Evolutionary conservation across 345 rosid genomes (phyloP).

Genomic region (Eucalyptus regnans): DNA sequence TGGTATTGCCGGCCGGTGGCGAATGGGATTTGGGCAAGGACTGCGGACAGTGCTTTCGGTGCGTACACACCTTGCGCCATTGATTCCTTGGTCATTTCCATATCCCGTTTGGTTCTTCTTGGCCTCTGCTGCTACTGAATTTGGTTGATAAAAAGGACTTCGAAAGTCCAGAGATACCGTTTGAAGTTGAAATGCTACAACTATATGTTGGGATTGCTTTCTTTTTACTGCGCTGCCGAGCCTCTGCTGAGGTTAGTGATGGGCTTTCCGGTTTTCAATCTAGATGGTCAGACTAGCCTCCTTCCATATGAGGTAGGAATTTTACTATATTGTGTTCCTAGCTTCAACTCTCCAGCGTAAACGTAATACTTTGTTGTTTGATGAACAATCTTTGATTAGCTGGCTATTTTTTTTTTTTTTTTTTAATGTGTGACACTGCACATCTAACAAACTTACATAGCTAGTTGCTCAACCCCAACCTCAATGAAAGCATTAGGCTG

Average conservation of each 20-base stretch:
- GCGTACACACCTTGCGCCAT: conserved; percentile 65
- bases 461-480: not conserved
- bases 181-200: conserved; percentile 55
- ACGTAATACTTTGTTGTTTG: not conserved
- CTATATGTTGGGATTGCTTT: conserved; percentile 43
- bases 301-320: conserved; percentile 75
- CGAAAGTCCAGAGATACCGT: conserved; percentile 42
- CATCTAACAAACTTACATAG: not conserved
- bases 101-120: conserved; percentile 63
- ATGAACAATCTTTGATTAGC: not conserved
- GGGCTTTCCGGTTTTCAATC: conserved; percentile 50
- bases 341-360: not conserved
- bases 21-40: conserved; percentile 54
- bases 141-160: conserved; percentile 45
- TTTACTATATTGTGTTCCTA: not conserved
- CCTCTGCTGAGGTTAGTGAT: conserved; percentile 61
- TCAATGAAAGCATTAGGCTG: not conserved
- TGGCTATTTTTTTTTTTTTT: not conserved
- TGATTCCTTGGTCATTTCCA: conserved; percentile 45
- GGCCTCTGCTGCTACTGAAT: conserved; percentile 55
- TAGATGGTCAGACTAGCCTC: conserved; percentile 39
- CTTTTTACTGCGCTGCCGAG: conserved; percentile 55
- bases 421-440: not conserved
- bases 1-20: conserved; percentile 77
- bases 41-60: conserved; percentile 57